Evolutionary conservation across 345 rosid genomes (phyloP).

Genomic region (Arabidopsis arenosa): DNA sequence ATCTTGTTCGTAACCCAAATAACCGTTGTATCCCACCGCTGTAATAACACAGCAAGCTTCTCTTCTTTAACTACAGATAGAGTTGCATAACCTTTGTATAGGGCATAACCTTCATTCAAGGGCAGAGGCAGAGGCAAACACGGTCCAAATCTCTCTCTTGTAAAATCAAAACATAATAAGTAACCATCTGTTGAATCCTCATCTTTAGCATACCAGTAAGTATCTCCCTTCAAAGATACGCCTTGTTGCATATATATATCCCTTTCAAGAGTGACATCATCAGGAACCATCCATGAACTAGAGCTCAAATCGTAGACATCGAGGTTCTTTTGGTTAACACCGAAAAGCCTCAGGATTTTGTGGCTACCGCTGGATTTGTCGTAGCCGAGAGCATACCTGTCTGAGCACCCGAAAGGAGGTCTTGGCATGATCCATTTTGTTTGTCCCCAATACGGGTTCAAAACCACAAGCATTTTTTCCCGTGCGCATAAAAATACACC

Average conservation of each 20-base stretch:
- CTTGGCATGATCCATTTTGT: constrained; percentile 3
- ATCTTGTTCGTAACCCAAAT: constrained; percentile 26
- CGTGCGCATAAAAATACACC: constrained; percentile 5
- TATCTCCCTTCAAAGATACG: background rate
- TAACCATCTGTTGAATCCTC: background rate
- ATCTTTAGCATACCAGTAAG: background rate
- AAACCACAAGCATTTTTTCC: constrained; percentile 16
- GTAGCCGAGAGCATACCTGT: constrained; percentile 11
- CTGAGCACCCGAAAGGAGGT: background rate
- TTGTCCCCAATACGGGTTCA: constrained; percentile 11
- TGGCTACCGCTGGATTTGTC: constrained; percentile 2
- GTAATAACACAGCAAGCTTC: background rate
- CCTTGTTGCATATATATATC: background rate
- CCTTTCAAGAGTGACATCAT: background rate
- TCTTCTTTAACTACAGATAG: constrained; percentile 18
- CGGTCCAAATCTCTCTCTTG: background rate
- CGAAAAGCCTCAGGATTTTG: constrained; percentile 18
- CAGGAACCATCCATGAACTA: constrained; percentile 9
- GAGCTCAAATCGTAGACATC: background rate
- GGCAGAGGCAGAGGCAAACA: background rate
- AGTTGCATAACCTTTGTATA: background rate
- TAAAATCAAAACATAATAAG: constrained; percentile 12
- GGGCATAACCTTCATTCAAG: background rate
- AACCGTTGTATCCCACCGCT: background rate
- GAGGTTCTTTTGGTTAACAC: background rate